A percentile compares a stretch with the other conserved stretches of the same genome.
Evolutionary conservation across 345 rosid genomes (phyloP).

Genomic region (Syzygium grande): DNA sequence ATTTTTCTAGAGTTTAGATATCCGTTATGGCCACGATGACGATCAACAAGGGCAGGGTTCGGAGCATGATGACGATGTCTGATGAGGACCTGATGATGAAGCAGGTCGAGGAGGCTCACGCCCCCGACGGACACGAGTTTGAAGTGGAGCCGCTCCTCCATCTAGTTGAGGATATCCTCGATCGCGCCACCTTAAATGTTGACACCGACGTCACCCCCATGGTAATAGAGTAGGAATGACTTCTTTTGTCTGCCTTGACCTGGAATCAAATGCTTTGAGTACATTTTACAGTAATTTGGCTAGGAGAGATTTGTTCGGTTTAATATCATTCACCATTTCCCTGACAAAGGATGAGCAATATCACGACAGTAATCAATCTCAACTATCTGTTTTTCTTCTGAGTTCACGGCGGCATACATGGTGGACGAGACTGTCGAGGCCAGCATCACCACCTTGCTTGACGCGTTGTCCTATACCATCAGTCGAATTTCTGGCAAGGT

Average conservation of each 20-base stretch:
- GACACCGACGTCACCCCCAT: conserved; percentile 22
- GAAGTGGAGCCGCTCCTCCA: conserved; percentile 48
- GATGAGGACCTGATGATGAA: conserved; percentile 50
- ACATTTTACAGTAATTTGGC: neutral
- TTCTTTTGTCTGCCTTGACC: neutral
- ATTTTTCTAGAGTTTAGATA: neutral
- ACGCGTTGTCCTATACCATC: conserved; percentile 37
- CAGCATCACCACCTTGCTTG: conserved; percentile 12
- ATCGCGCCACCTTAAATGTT: conserved; percentile 23
- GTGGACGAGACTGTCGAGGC: conserved; percentile 25
- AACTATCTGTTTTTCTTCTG: neutral
- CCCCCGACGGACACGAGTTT: conserved; percentile 38
- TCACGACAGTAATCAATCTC: neutral
- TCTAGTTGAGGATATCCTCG: conserved; percentile 58
- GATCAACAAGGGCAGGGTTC: conserved; percentile 12
- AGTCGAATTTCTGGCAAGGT: conserved; percentile 66
- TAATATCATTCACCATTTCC: neutral
- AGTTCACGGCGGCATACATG: conserved; percentile 8
- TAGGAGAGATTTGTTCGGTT: neutral
- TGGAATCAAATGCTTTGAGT: neutral
- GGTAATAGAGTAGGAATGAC: neutral
- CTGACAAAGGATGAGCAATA: neutral
- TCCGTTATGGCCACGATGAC: neutral
- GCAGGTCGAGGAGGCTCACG: conserved; percentile 42
- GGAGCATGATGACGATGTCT: conserved; percentile 17